Base-by-base conservation (phyloP, 768 basidiomycete genomes). In the Pholiota conissans region DNA sequence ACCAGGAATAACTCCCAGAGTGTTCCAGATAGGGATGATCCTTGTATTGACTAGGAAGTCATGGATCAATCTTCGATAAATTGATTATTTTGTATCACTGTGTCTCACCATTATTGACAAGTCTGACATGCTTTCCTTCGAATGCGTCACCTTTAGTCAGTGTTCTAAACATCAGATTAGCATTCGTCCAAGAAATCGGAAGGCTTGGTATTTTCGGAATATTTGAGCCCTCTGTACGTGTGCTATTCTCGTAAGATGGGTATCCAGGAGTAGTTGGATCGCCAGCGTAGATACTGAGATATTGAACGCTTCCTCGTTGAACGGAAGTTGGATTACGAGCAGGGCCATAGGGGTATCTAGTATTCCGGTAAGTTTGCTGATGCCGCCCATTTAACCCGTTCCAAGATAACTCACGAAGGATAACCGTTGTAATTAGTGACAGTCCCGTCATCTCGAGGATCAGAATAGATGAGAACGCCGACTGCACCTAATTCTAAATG, bases 21-120 rank as follows among this genome's bases (percentile, higher is more conserved):
- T 79, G 73, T 96, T 97, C 93, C 93, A 96, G 48, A 96, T 93
- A 14, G 93, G 92, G 4, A 82, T 94, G 11, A 95, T 83, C 64
- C 85, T 84, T 18, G 81, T 85, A 58, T 93, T 82, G 37, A 96
- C 90, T 86, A 28, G n/a, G 20, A 49, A 13, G 5, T 11, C 7
- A 49, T 11, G 24, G 13, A 28, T 46, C n/a, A 47, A 46, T 20
- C 13, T 14, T 27, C 5, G 8, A 7, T 18, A 37, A 26, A 45
- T 42, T 28, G 14, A 4, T 24, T 11, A 5, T 16, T 9, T 22
- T 40, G 9, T 22, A n/a, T n/a, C n/a, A n/a, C n/a, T n/a, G n/a
- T n/a, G 22, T 55, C 68, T 47, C 57, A 82, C 85, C 83, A 61
- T 81, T 77, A 59, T 85, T 86, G 7, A 81, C 77, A 46, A 84